Evolutionary conservation across 768 basidiomycete genomes (phyloP).

Genomic region (Mycena chlorophos): DNA sequence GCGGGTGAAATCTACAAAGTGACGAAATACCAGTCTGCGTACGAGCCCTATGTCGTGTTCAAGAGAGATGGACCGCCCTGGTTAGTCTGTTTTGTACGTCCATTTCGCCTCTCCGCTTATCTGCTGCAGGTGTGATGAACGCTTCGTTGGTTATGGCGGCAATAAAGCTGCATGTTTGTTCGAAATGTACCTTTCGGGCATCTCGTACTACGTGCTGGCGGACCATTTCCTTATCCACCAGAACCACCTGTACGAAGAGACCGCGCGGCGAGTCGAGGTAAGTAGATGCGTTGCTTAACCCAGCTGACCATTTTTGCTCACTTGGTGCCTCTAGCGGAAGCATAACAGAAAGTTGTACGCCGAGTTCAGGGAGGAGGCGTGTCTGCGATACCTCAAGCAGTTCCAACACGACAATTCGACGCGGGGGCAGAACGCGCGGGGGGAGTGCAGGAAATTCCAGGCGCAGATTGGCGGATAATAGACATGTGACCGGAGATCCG

Average conservation of each 20-base stretch:
- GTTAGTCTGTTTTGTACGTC: constrained; percentile 34
- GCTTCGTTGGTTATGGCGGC: constrained; percentile 87
- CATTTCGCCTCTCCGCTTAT: constrained; percentile 4
- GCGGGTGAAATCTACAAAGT: constrained; percentile 76
- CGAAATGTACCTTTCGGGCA: constrained; percentile 86
- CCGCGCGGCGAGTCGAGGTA: constrained; percentile 70
- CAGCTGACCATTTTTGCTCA: not conserved
- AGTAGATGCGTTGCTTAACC: constrained; percentile 2
- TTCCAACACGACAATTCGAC: constrained; percentile 54
- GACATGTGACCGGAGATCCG: not conserved
- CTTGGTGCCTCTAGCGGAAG: constrained; percentile 49
- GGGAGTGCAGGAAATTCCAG: constrained; percentile 69
- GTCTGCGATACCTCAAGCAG: constrained; percentile 67
- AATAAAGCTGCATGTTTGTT: constrained; percentile 93
- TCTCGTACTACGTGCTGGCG: constrained; percentile 78
- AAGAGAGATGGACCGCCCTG: constrained; percentile 76
- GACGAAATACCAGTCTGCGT: constrained; percentile 74
- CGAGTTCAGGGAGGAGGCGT: constrained; percentile 78
- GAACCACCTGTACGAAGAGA: constrained; percentile 80
- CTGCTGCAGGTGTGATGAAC: constrained; percentile 91
- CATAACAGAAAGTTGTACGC: constrained; percentile 75
- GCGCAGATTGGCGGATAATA: not conserved
- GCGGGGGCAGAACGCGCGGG: constrained; percentile 52
- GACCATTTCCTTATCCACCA: constrained; percentile 92
- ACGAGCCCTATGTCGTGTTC: constrained; percentile 88